phyloP scores from a whole-genome alignment of 2,329 filamentous ascomycete genomes.

The Didymella sp. region DNA sequence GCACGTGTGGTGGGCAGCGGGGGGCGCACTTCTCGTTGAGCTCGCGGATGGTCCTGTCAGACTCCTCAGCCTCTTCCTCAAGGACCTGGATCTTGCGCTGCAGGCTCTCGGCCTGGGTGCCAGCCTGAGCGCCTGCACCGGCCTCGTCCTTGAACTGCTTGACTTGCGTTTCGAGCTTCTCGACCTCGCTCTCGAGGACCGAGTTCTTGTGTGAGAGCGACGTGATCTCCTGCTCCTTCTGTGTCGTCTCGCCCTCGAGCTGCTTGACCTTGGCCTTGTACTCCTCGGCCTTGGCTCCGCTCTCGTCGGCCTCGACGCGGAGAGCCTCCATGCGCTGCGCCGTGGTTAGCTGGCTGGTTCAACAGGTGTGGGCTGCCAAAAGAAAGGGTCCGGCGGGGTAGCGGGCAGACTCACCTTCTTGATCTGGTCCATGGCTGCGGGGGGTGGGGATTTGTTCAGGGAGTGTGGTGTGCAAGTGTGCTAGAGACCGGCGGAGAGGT shows the following conservation, averaged over 20 bases:
- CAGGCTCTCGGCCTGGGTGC: constrained; percentile 89
- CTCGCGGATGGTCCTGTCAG: constrained; percentile 94
- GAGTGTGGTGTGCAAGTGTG: neutral
- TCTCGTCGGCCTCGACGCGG: constrained; percentile 91
- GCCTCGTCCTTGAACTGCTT: constrained; percentile 88
- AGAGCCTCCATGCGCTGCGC: constrained; percentile 91
- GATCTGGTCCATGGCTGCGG: constrained; percentile 77
- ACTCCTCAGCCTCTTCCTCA: constrained; percentile 96
- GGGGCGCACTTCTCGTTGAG: constrained; percentile 89
- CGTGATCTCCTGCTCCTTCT: constrained; percentile 98
- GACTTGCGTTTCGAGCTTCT: constrained; percentile 85
- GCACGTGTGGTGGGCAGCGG: neutral
- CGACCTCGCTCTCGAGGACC: constrained; percentile 86
- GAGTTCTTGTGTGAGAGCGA: constrained; percentile 95
- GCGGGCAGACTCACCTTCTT: constrained; percentile 74
- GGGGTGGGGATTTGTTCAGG: constrained; percentile 11
- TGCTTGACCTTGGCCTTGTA: constrained; percentile 84
- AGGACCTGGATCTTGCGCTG: constrained; percentile 92
- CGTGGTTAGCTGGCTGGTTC: constrained; percentile 29
- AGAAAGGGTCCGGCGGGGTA: constrained; percentile 46
- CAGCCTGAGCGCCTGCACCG: constrained; percentile 80
- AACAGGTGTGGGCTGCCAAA: constrained; percentile 9
- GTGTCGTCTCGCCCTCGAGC: constrained; percentile 91
- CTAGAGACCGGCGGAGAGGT: constrained; percentile 15
- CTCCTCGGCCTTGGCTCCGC: constrained; percentile 82